Evolutionary conservation across 345 rosid species (phyloP).

Genomic region (Linum lewisii): DNA sequence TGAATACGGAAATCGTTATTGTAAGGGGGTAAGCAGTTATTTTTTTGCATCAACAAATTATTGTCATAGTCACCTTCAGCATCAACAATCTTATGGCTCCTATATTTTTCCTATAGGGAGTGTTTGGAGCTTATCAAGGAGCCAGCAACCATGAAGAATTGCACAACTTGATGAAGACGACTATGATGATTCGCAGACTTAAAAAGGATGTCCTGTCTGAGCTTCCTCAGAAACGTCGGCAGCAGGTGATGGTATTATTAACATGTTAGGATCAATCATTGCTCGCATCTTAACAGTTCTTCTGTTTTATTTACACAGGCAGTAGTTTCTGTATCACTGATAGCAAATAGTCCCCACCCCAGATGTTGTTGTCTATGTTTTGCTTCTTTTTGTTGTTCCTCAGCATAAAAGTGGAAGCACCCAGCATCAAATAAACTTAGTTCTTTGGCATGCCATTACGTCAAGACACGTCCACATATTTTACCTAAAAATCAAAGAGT

Average conservation of each 20-base stretch:
- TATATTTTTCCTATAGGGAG: constrained; percentile 39
- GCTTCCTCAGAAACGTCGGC: constrained; percentile 89
- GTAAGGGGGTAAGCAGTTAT: constrained; percentile 64
- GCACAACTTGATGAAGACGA: constrained; percentile 94
- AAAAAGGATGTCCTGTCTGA: constrained; percentile 84
- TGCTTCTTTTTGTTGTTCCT: too few species aligned
- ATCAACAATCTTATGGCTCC: constrained; percentile 5
- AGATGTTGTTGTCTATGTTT: too few species aligned
- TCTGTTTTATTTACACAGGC: too few species aligned
- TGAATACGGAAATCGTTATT: constrained; percentile 83
- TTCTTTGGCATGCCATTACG: too few species aligned
- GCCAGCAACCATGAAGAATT: constrained; percentile 95
- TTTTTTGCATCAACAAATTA: constrained; percentile 1
- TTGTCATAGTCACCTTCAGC: background rate
- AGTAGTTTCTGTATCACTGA: too few species aligned
- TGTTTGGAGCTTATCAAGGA: constrained; percentile 84
- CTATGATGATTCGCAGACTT: constrained; percentile 89
- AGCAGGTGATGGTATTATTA: constrained; percentile 42
- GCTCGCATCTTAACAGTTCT: too few species aligned
- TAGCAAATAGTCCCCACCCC: too few species aligned
- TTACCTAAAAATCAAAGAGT: too few species aligned
- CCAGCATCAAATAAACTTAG: too few species aligned
- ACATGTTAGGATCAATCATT: too few species aligned
- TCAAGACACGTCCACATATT: too few species aligned
- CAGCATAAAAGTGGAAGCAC: too few species aligned